A percentile compares a stretch with the other conserved stretches of the same genome.
phyloP scores from a whole-genome alignment of 2,329 filamentous ascomycete genomes.

The Tolypocladium ophioglossoides region DNA sequence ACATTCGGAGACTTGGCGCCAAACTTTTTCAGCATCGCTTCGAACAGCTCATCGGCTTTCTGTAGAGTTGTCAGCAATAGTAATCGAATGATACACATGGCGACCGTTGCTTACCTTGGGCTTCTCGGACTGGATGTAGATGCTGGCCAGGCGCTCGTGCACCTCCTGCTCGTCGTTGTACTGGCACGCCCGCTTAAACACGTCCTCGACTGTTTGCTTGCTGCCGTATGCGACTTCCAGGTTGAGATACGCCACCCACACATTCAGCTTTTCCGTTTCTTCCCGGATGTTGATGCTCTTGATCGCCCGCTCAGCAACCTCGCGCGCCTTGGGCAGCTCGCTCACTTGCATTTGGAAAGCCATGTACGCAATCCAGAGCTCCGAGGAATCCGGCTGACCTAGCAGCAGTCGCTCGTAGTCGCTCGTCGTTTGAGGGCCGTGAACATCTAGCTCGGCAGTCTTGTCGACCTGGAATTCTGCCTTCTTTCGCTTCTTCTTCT shows the following conservation, averaged over 20 bases:
- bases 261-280: constrained; percentile 84
- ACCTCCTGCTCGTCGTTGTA: constrained; percentile 89
- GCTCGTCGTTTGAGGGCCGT: constrained; percentile 78
- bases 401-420: constrained; percentile 93
- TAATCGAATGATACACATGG: background rate
- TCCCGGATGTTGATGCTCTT: constrained; percentile 86
- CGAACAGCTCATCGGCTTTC: constrained; percentile 85
- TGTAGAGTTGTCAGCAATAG: constrained; percentile 30
- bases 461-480: constrained; percentile 73
- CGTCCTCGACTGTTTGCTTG: constrained; percentile 69
- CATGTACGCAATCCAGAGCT: constrained; percentile 96
- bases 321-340: constrained; percentile 78
- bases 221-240: constrained; percentile 84
- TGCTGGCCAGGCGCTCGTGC: constrained; percentile 80
- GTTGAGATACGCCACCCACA: constrained; percentile 93
- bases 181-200: constrained; percentile 87
- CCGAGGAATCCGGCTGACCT: constrained; percentile 84
- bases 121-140: constrained; percentile 89
- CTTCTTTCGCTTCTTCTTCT: constrained; percentile 60
- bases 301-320: constrained; percentile 82
- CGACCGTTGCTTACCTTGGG: constrained; percentile 50
- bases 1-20: constrained; percentile 69
- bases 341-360: constrained; percentile 93
- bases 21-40: constrained; percentile 78
- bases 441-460: constrained; percentile 81